A percentile compares a stretch with the other conserved stretches of the same genome.
phyloP scores from a whole-genome alignment of 768 basidiomycete genomes.

The Boletus pseudopeckii region DNA sequence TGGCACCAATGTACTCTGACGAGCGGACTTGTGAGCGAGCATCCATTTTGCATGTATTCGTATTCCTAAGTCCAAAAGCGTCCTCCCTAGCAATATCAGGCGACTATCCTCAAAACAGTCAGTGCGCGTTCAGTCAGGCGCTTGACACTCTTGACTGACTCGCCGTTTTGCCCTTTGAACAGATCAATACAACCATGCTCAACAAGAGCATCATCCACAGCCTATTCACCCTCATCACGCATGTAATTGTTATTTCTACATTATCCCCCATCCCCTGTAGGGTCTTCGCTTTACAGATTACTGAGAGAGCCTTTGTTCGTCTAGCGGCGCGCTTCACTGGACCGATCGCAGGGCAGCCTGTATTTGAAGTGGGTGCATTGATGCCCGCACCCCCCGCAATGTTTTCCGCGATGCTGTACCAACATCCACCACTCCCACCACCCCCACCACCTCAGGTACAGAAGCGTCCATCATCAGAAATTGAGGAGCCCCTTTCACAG shows the following conservation, averaged over 20 bases:
- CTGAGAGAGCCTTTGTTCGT: slow-evolving; percentile 57
- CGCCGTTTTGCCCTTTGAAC: not conserved
- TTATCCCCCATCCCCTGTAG: slow-evolving; percentile 17
- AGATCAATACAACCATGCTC: slow-evolving; percentile 34
- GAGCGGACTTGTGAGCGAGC: slow-evolving; percentile 50
- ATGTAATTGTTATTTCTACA: slow-evolving; percentile 31
- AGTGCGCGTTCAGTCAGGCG: slow-evolving; percentile 27
- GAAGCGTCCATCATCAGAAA: slow-evolving; percentile 39
- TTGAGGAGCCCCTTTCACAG: slow-evolving; percentile 38
- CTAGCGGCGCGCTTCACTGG: slow-evolving; percentile 49
- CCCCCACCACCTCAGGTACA: slow-evolving; percentile 29
- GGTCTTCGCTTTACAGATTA: slow-evolving; percentile 40
- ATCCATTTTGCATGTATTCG: slow-evolving; percentile 7
- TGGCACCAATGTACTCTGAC: slow-evolving; percentile 52
- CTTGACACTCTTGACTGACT: slow-evolving; percentile 17
- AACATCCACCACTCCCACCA: slow-evolving; percentile 25
- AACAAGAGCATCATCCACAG: slow-evolving; percentile 35
- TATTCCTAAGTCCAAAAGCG: slow-evolving; percentile 17
- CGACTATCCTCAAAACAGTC: slow-evolving; percentile 42
- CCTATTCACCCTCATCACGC: slow-evolving; percentile 27
- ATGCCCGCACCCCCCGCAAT: slow-evolving; percentile 29
- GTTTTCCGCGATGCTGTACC: slow-evolving; percentile 30
- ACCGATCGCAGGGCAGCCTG: slow-evolving; percentile 28
- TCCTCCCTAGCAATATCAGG: slow-evolving; percentile 38
- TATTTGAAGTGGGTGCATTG: slow-evolving; percentile 34